phyloP scores from a whole-genome alignment of 2,329 filamentous ascomycete genomes.

The Aureobasidium mangrovei region DNA sequence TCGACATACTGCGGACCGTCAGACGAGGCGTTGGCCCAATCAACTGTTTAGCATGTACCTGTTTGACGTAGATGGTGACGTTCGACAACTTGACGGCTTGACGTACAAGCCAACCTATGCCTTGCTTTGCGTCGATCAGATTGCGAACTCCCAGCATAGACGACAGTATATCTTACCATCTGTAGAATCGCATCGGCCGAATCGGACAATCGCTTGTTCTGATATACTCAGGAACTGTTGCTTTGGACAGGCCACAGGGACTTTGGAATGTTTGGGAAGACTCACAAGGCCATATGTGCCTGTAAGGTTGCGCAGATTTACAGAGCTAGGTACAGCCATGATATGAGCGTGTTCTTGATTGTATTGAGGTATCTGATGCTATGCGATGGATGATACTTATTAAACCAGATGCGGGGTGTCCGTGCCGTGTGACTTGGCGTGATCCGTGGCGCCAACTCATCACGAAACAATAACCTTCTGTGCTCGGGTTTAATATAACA shows the following conservation, averaged over 20 bases:
- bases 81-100: slow-evolving; percentile 57
- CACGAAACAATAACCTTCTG: not conserved
- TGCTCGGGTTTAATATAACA: not conserved
- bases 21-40: not conserved
- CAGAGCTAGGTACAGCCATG: slow-evolving; percentile 64
- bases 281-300: slow-evolving; percentile 60
- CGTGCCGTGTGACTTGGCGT: not conserved
- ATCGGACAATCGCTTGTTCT: slow-evolving; percentile 72
- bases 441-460: not conserved
- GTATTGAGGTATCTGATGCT: not conserved
- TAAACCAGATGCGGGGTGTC: not conserved
- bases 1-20: slow-evolving; percentile 32
- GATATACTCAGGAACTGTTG: slow-evolving; percentile 8
- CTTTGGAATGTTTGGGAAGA: not conserved
- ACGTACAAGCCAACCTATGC: slow-evolving; percentile 31
- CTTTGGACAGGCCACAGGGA: not conserved
- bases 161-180: slow-evolving; percentile 35
- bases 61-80: slow-evolving; percentile 54
- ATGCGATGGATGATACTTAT: not conserved
- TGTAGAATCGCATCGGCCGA: slow-evolving; percentile 58
- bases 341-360: slow-evolving; percentile 18
- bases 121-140: slow-evolving; percentile 24
- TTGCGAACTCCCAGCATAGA: not conserved
- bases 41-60: not conserved
- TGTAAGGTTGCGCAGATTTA: slow-evolving; percentile 58